Evolutionary conservation across 805 yeast species (phyloP).

Genomic region (Nakazawaea holstii): DNA sequence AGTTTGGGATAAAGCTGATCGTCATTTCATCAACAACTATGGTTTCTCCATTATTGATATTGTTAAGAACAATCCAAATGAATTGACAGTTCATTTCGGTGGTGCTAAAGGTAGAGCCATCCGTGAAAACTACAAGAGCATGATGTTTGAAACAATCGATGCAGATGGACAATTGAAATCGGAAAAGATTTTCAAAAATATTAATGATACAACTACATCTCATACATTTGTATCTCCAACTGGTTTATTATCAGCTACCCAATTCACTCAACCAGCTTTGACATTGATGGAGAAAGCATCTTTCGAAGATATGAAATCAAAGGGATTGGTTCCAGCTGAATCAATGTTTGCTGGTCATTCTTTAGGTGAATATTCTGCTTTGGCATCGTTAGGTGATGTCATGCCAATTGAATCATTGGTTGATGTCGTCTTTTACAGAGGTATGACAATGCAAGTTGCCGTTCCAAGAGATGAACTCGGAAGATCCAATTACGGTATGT

Average conservation of each 20-base stretch:
- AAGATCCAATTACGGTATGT: constrained; percentile 98
- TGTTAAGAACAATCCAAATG: constrained; percentile 93
- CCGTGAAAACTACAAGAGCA: constrained; percentile 88
- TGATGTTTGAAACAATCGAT: constrained; percentile 95
- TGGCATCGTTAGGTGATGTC: constrained; percentile 94
- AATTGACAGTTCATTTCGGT: constrained; percentile 93
- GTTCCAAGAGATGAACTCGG: constrained; percentile 96
- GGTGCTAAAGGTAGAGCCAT: constrained; percentile 96
- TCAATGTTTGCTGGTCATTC: constrained; percentile 99
- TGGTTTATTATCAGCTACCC: constrained; percentile 96
- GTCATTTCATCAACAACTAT: constrained; percentile 85
- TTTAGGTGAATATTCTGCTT: constrained; percentile 97
- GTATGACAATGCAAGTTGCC: constrained; percentile 99
- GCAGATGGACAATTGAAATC: constrained; percentile 78
- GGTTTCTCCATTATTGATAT: constrained; percentile 97
- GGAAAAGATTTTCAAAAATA: constrained; percentile 93
- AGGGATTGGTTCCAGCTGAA: constrained; percentile 91
- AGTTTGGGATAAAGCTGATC: constrained; percentile 98
- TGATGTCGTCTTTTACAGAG: constrained; percentile 98
- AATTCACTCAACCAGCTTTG: constrained; percentile 98
- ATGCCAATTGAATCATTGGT: constrained; percentile 98
- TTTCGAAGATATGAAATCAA: constrained; percentile 93
- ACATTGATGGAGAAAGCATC: constrained; percentile 99
- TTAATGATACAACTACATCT: constrained; percentile 74
- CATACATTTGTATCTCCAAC: constrained; percentile 88